Evolutionary conservation across 169 alveolate genomes (phyloP).

Genomic region (Amoebophrya sp.): DNA sequence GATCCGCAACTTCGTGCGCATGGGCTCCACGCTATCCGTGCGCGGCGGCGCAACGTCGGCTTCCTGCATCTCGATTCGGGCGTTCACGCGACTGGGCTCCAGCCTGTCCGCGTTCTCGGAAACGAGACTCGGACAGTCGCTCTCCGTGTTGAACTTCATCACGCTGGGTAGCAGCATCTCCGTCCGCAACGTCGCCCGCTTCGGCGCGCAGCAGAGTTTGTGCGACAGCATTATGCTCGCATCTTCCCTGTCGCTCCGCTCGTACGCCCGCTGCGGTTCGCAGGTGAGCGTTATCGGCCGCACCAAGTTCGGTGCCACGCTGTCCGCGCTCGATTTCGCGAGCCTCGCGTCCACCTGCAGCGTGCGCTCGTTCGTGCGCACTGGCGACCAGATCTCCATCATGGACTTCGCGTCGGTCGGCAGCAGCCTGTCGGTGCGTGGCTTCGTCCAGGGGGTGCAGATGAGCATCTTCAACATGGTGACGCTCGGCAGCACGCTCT

Average conservation of each 20-base stretch:
- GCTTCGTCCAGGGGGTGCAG: too few species aligned
- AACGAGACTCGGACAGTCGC: too few species aligned
- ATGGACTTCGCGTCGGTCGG: neutral
- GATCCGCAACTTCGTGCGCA: neutral
- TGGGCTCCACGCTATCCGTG: neutral
- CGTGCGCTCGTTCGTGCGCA: too few species aligned
- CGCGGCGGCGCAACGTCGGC: neutral
- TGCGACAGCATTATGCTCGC: too few species aligned
- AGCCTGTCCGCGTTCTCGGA: too few species aligned
- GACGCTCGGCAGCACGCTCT: neutral
- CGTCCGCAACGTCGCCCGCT: neutral
- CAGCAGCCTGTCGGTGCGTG: neutral
- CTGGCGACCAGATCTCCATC: too few species aligned
- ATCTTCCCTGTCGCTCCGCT: neutral
- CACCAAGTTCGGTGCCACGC: neutral
- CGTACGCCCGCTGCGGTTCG: neutral
- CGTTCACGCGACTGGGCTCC: neutral
- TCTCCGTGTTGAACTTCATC: neutral
- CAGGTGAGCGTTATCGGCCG: too few species aligned
- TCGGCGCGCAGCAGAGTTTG: neutral
- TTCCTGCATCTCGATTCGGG: neutral
- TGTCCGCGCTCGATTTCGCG: neutral
- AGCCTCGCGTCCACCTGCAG: neutral
- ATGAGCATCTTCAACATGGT: neutral
- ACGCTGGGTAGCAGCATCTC: slow-evolving; percentile 8